phyloP scores from a whole-genome alignment of 768 basidiomycete species.

The Russula ochroleuca region DNA sequence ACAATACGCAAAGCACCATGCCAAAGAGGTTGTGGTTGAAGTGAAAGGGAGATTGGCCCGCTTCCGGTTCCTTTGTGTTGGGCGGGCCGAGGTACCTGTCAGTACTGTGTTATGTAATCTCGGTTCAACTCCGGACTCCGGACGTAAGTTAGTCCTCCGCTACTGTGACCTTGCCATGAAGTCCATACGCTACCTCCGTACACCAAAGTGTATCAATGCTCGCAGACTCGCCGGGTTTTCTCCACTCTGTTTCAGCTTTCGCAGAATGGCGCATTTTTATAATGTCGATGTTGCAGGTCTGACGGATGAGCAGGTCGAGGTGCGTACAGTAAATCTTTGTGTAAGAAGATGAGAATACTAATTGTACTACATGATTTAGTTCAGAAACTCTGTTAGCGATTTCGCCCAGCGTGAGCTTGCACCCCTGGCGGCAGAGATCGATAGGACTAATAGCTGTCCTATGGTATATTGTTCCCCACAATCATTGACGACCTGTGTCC shows the following conservation, averaged over 20 bases:
- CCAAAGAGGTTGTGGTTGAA: conserved; percentile 21
- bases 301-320: conserved; percentile 76
- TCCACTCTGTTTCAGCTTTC: not conserved
- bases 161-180: not conserved
- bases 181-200: not conserved
- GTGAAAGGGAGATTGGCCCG: not conserved
- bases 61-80: too few species aligned
- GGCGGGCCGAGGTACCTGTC: conserved; percentile 17
- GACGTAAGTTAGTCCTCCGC: not conserved
- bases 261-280: conserved; percentile 52
- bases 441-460: conserved; percentile 80
- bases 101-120: too few species aligned
- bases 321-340: conserved; percentile 35
- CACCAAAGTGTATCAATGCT: not conserved
- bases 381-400: conserved; percentile 69
- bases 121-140: too few species aligned
- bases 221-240: not conserved
- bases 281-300: conserved; percentile 70
- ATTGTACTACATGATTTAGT: conserved; percentile 43
- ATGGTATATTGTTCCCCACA: conserved; percentile 41
- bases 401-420: conserved; percentile 84
- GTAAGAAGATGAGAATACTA: not conserved
- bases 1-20: conserved; percentile 17
- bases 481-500: not conserved
- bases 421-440: conserved; percentile 80